These are phyloP conservation scores for Nymphaea colorata DNA, from an alignment of 164 flowering plant species.

Conservation along the genomic window DNA sequence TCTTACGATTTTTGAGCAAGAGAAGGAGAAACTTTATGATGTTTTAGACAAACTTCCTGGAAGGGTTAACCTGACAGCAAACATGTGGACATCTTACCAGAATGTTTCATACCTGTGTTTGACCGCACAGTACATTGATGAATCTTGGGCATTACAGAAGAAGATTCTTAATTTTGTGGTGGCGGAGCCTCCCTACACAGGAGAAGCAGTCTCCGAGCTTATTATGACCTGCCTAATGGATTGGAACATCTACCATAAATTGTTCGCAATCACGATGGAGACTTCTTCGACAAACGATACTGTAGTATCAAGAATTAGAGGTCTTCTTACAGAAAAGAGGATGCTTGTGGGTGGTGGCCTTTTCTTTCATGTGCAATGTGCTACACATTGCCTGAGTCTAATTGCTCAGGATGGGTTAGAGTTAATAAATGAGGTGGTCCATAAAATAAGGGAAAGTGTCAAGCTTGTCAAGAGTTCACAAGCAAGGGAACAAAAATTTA, in stretches of 20 bases:
- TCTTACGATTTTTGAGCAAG: constrained; percentile 47
- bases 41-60: constrained; percentile 40
- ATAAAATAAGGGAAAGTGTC: constrained; percentile 47
- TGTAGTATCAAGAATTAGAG: constrained; percentile 34
- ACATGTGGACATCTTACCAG: constrained; percentile 50
- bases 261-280: constrained; percentile 56
- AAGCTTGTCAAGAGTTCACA: constrained; percentile 49
- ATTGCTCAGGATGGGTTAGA: constrained; percentile 37
- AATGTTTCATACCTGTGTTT: constrained; percentile 38
- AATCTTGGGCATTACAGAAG: constrained; percentile 51
- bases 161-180: constrained; percentile 49
- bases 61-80: constrained; percentile 49
- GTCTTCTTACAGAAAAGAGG: constrained; percentile 36
- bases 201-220: constrained; percentile 44
- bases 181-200: constrained; percentile 36
- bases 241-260: constrained; percentile 67
- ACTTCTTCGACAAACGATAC: constrained; percentile 34
- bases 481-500: constrained; percentile 32
- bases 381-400: constrained; percentile 25
- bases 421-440: constrained; percentile 25
- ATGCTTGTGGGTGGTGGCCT: constrained; percentile 34
- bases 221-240: constrained; percentile 42
- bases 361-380: constrained; percentile 51
- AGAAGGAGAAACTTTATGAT: constrained; percentile 53
- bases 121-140: constrained; percentile 63